Base-by-base conservation (phyloP, 148 eudicot genomes). In the Amaranthus hypochondriacus region DNA sequence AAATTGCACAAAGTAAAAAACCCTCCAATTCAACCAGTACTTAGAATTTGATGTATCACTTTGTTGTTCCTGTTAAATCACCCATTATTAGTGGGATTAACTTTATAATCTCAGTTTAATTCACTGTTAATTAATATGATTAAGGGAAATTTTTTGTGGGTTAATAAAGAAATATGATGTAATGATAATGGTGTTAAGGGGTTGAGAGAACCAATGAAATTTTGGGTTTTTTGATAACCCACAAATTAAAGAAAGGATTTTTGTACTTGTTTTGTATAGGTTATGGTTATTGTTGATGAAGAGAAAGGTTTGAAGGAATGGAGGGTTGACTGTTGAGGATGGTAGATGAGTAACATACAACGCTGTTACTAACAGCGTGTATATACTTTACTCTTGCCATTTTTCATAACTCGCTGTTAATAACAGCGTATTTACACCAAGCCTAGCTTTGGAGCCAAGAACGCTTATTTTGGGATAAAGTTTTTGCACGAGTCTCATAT, bases 21-120 rank as follows among this genome's bases (percentile, higher is more conserved):
- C 78, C 77, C 97, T 86, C 97, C 97, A 95, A 74, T 95, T 95
- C 42, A 95, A 76, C 98, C 98, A 95, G 75, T 92, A 92, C 58
- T 81, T 85, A 62, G 88, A 59, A 11, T 77, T 72, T 43, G 92
- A 81, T 47, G 96, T 83, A 42, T 90, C 83, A 0, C 74, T 18
- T 78, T 15, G 87, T 73, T 68, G 73, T 75, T 79, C 89, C 90
- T 86, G 89, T 70, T 69, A 85, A 79, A 46, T 80, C 83, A 73
- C 84, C 77, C 90, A 91, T 86, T 77, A 39, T 54, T 8, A 5
- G 9, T 55, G 3, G 3, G 4, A 43, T 3, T 72, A 39, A 47
- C 44, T 64, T 48, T 21, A 4, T 14, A 11, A 42, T 74, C 28
- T 68, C 9, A 49, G 44, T 28, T 52, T 44, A 4, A 11, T 44